Base-by-base conservation (phyloP, 2,329 filamentous ascomycete genomes). In the Hypomyces perniciosus region DNA sequence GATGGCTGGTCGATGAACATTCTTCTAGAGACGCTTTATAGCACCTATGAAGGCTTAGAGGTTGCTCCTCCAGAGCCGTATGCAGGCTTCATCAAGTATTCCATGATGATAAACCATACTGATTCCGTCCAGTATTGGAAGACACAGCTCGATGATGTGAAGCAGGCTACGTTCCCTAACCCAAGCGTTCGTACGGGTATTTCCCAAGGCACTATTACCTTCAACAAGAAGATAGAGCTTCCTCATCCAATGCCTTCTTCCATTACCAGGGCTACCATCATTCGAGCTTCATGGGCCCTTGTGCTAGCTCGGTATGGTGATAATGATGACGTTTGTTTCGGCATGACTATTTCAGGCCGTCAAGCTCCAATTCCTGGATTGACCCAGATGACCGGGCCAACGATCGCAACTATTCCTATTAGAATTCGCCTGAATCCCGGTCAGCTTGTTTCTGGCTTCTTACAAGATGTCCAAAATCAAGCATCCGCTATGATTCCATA, bases 231-330 rank as follows among this genome's bases (percentile, higher is more conserved):
- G 0, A 12, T 48, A 8, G 10, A 26, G 7, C 20, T 43, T 2
- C 38, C 46, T 4, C 20, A 28, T 20, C 8, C 9, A 20, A 6
- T 4, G n/a, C 9, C 6, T 20, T 28, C 38, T 4, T 12, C 10
- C 7, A 35, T 55, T 27, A 60, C 59, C 1, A 20, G 47, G 1
- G 54, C 62, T 2, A 59, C 55, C 1, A 38, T 63, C 3, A 45
- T 63, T 12, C 56, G 63, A 6, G 57, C 62, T 2, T 60, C 64
- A 4, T 62, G 61, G 58, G 50, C 60, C 4, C 38, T 76, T 5
- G 59, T 72, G 3, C 61, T 69, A 1, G 63, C 65, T 0, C 55
- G 67, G 2, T 71, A 72, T 44, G 63, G 70, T 54, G 62, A 33
- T 50, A 65, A 54, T 1, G 50, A 48, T 20, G 54, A 50, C 34